Conservation (phyloP, 2,329 filamentous ascomycete genomes). For the Stagonosporopsis tanaceti region DNA sequence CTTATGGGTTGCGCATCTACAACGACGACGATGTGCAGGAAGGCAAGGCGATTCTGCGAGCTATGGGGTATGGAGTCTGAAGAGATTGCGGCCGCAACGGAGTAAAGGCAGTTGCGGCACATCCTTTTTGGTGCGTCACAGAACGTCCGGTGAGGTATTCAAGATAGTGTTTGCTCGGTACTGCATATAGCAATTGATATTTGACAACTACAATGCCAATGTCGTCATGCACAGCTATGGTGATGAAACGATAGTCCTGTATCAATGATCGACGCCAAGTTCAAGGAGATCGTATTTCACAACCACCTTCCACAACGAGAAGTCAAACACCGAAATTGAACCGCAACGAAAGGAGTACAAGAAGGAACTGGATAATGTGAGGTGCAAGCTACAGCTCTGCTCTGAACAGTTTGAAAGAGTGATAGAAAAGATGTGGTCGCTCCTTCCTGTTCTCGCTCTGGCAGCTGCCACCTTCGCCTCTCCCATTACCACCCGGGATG, state of each 20-base stretch:
- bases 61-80: slow-evolving; percentile 27
- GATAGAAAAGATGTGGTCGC: not conserved
- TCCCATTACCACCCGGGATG: not conserved
- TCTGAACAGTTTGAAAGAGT: no score
- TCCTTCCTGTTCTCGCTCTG: slow-evolving; percentile 3
- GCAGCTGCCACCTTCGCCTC: slow-evolving; percentile 1
- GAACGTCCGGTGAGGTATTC: not conserved
- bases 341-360: not conserved
- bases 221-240: not conserved
- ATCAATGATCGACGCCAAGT: slow-evolving; percentile 8
- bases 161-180: not conserved
- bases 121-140: not conserved
- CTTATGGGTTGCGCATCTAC: slow-evolving; percentile 22
- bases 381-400: not conserved
- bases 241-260: slow-evolving; percentile 5
- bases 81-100: not conserved
- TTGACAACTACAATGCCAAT: not conserved
- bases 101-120: not conserved
- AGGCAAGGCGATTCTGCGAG: slow-evolving; percentile 31
- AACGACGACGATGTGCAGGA: slow-evolving; percentile 29
- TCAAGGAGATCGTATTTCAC: not conserved
- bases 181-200: not conserved
- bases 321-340: not conserved
- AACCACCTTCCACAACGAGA: slow-evolving; percentile 7
- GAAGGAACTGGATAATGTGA: not conserved